Conservation (phyloP, 345 rosid species). For the Salix brachista region DNA sequence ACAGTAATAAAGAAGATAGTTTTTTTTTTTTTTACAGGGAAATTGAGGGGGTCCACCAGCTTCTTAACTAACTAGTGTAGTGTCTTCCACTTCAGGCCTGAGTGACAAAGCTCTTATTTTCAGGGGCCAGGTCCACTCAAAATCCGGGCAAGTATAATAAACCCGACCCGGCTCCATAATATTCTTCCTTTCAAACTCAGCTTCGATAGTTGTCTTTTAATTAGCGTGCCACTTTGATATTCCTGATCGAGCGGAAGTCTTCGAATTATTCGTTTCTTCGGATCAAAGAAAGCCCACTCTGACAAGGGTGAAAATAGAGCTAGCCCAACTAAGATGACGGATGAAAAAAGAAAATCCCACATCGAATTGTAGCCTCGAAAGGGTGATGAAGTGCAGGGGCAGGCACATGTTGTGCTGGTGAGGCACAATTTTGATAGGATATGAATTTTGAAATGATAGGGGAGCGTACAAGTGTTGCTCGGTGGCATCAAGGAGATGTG, state of each 20-base stretch:
- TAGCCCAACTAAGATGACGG: background rate
- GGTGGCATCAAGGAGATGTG: slow-evolving; percentile 13
- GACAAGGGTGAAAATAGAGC: background rate
- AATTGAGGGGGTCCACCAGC: no score
- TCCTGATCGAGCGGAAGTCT: background rate
- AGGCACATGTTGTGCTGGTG: slow-evolving; percentile 51
- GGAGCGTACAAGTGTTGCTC: slow-evolving; percentile 12
- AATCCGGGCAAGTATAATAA: background rate
- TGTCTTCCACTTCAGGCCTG: no score
- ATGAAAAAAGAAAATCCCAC: background rate
- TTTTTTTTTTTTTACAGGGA: no score
- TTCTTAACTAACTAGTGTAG: no score
- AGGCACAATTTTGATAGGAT: slow-evolving; percentile 22
- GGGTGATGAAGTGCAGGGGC: slow-evolving; percentile 27
- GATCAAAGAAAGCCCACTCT: background rate
- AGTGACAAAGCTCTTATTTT: no score
- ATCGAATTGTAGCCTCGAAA: slow-evolving; percentile 6
- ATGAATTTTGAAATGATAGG: slow-evolving; percentile 19
- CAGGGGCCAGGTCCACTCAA: background rate
- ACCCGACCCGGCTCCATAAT: no score
- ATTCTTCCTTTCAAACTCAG: background rate
- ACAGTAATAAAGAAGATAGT: no score
- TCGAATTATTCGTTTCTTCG: background rate
- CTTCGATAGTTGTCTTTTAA: background rate
- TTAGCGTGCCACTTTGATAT: no score